A percentile compares a stretch with the other conserved stretches of the same genome.
phyloP scores from a whole-genome alignment of 2,329 filamentous ascomycete genomes.

The Rutstroemia sp. region DNA sequence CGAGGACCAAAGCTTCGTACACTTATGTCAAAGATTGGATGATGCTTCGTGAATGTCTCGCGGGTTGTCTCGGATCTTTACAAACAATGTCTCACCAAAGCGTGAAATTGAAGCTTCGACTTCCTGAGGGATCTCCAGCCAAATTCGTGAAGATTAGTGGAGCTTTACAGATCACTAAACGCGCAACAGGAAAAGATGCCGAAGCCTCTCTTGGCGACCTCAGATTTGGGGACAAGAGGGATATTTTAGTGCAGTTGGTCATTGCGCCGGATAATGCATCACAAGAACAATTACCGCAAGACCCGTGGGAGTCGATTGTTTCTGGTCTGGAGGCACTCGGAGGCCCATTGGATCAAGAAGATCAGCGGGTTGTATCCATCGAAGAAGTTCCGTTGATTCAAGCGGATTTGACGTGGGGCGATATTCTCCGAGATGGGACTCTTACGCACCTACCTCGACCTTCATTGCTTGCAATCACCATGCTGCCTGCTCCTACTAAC shows the following conservation, averaged over 20 bases:
- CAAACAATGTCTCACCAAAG: conserved; percentile 98
- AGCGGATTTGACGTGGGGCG: conserved; percentile 87
- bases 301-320: conserved; percentile 95
- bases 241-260: conserved; percentile 88
- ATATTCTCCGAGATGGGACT: conserved; percentile 83
- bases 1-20: conserved; percentile 91
- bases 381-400: conserved; percentile 95
- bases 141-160: conserved; percentile 99
- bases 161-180: conserved; percentile 91
- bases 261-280: conserved; percentile 79
- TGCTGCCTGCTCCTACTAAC: conserved; percentile 62
- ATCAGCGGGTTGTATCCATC: conserved; percentile 73
- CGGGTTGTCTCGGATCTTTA: conserved; percentile 83
- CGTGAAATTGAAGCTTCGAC: conserved; percentile 85
- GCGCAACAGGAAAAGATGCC: conserved; percentile 87
- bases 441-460: conserved; percentile 81
- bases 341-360: conserved; percentile 78
- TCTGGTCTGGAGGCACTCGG: conserved; percentile 91
- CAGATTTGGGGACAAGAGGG: conserved; percentile 88
- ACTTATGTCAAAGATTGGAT: conserved; percentile 99
- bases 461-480: conserved; percentile 88
- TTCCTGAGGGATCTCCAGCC: conserved; percentile 93
- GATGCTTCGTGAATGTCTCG: conserved; percentile 96
- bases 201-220: conserved; percentile 89
- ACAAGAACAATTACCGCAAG: conserved; percentile 77